These are phyloP conservation scores for Leonotis leonurus DNA, from an alignment of 257 asterid genomes.

Conservation along the genomic window DNA sequence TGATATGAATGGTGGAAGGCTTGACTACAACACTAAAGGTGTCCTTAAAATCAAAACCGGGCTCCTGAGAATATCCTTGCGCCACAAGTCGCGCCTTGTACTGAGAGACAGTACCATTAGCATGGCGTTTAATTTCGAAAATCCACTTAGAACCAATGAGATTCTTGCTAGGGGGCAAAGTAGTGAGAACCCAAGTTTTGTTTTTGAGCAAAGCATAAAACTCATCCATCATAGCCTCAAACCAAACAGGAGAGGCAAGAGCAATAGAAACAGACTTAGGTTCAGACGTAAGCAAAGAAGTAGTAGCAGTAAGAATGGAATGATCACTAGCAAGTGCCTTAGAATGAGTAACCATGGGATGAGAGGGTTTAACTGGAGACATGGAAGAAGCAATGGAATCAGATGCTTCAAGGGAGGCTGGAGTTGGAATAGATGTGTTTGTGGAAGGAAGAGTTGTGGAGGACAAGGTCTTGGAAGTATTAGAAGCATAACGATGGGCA, in stretches of 20 bases:
- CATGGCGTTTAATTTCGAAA: background rate
- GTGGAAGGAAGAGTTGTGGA: too few species aligned
- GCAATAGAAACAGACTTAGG: background rate
- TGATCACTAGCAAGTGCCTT: background rate
- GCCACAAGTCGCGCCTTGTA: background rate
- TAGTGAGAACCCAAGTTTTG: accelerated
- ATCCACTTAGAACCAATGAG: background rate
- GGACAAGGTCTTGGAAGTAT: too few species aligned
- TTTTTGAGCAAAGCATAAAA: background rate
- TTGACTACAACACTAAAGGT: background rate
- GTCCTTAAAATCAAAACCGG: background rate
- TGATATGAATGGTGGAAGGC: background rate
- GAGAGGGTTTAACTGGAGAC: too few species aligned
- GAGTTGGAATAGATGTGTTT: too few species aligned
- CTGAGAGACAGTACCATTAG: background rate
- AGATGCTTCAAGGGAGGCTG: too few species aligned
- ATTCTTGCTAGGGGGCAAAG: background rate
- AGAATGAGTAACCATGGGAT: background rate
- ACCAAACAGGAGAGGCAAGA: background rate
- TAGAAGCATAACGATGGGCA: too few species aligned
- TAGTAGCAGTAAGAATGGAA: too few species aligned
- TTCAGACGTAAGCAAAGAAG: too few species aligned
- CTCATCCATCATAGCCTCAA: background rate
- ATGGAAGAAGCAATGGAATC: too few species aligned
- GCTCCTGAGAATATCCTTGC: background rate